phyloP scores from a whole-genome alignment of 169 alveolate species.

The Eimeria acervulina region DNA sequence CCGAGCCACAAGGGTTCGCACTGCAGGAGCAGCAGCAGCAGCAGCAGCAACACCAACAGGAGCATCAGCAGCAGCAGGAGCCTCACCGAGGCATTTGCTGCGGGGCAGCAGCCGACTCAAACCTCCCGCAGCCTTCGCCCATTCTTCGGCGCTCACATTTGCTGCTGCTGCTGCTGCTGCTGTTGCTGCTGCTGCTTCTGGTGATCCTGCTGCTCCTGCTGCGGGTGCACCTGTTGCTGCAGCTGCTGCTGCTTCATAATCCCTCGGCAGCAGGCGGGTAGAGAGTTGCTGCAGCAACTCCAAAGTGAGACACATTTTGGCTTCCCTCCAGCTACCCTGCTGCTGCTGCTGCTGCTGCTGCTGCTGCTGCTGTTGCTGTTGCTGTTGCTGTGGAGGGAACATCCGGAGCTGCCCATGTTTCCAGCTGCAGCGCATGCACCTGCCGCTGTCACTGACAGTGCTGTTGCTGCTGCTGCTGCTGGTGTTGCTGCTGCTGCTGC shows the following conservation, averaged over 20 bases:
- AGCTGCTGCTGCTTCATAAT: neutral
- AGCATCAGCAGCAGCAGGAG: neutral
- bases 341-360: slow-evolving; percentile 13
- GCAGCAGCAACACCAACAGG: neutral
- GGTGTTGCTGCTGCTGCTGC: slow-evolving; percentile 36
- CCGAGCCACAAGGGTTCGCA: too few relatives aligned
- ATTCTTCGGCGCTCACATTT: neutral
- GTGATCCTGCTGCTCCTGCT: too few relatives aligned
- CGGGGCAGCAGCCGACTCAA: slow-evolving; percentile 22
- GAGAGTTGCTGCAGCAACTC: slow-evolving; percentile 29
- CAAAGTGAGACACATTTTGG: neutral
- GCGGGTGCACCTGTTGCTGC: slow-evolving; percentile 21
- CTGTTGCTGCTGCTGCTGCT: slow-evolving; percentile 18
- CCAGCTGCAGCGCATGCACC: neutral
- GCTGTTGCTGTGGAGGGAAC: slow-evolving; percentile 21
- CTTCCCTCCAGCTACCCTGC: too few relatives aligned
- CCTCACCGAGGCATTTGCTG: slow-evolving; percentile 16
- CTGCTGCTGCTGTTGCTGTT: slow-evolving; percentile 30
- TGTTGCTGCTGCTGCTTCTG: too few relatives aligned
- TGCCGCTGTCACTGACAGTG: neutral
- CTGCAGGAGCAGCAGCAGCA: slow-evolving; percentile 14
- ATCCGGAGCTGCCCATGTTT: neutral
- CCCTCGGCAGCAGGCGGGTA: neutral
- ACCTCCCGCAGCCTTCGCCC: neutral
- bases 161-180: too few relatives aligned